Base-by-base conservation (phyloP, 495 filamentous ascomycete genomes). In the Neurospora sp. region DNA sequence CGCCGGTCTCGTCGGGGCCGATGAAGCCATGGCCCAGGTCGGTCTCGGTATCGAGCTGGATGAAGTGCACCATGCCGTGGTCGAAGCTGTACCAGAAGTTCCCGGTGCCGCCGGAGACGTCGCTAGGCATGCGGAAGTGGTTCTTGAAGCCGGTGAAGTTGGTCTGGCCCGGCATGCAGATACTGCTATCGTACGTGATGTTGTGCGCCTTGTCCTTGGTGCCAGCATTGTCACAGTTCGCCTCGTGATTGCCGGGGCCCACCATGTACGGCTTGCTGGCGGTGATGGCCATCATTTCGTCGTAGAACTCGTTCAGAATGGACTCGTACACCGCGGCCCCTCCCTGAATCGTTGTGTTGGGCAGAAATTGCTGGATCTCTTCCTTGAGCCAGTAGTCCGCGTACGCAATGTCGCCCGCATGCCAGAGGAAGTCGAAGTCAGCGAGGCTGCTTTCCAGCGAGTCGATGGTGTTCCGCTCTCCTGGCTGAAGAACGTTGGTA, bases 61-160 rank as follows among this genome's bases (percentile, higher is more conserved):
- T 77, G 68, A 86, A 80, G 76, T 89, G 86, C 0, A 80, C 86
- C 77, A 86, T 81, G 71, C 87, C 87, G 71, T 87, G 85, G 68
- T 89, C 85, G 77, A 87, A 89, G 1, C 85, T 87, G 77, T 89
- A 89, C 87, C 87, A 89, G 78, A 89, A 87, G 80, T 86, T 87
- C 14, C 81, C 76, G 1, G 83, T 81, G 4, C 80, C 80, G 1
- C 83, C 84, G 4, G 80, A 72, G 65, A 85, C 83, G 4, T 79
- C 75, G 0, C 69, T 76, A 0, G 86, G 85, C 86, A 88, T 87
- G n/a, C 82, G 80, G 77, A 85, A 88, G n/a, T 83, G 85, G 61
- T 85, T 81, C 73, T 82, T 74, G 75, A 82, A 86, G 35, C 84
- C 86, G 20, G 86, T 87, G 70, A 87, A 87, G 76, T 87, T 87